Evolutionary conservation across 345 rosid species (phyloP).

Genomic region (Xanthoceras sorbifolium): DNA sequence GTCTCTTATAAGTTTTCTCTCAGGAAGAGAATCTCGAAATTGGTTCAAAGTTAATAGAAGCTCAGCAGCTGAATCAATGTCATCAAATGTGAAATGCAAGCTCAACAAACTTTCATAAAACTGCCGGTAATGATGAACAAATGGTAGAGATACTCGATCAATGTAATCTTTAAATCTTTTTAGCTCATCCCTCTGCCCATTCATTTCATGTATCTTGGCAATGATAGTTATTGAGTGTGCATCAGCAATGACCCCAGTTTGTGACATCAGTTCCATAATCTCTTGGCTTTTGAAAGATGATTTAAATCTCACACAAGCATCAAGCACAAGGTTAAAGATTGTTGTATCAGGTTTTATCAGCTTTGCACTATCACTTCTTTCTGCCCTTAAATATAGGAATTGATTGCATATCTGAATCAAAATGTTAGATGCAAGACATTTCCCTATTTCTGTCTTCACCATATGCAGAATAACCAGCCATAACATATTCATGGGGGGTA

Average conservation of each 20-base stretch:
- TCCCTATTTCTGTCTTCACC: slow-evolving; percentile 75
- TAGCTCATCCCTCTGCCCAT: slow-evolving; percentile 74
- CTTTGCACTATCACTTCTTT: slow-evolving; percentile 29
- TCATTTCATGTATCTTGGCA: slow-evolving; percentile 67
- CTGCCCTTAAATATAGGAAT: slow-evolving; percentile 19
- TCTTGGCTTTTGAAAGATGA: slow-evolving; percentile 73
- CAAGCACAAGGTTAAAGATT: slow-evolving; percentile 72
- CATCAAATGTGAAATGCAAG: slow-evolving; percentile 70
- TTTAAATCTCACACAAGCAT: slow-evolving; percentile 70
- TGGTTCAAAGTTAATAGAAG: slow-evolving; percentile 54
- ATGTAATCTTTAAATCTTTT: slow-evolving; percentile 62
- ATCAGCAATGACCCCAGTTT: slow-evolving; percentile 62
- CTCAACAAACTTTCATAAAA: slow-evolving; percentile 71
- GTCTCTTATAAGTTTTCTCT: slow-evolving; percentile 26
- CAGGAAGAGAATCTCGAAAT: slow-evolving; percentile 26
- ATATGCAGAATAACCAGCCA: slow-evolving; percentile 58
- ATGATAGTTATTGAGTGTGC: slow-evolving; percentile 59
- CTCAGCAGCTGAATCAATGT: slow-evolving; percentile 63
- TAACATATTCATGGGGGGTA: slow-evolving; percentile 40
- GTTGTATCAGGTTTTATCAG: slow-evolving; percentile 59
- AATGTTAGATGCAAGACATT: slow-evolving; percentile 65
- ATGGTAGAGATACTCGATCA: slow-evolving; percentile 39
- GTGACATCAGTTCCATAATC: slow-evolving; percentile 70
- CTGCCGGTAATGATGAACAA: slow-evolving; percentile 53
- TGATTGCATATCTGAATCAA: slow-evolving; percentile 63